Conservation (phyloP, 495 filamentous ascomycete species). For the Aspergillus homomorphus region DNA sequence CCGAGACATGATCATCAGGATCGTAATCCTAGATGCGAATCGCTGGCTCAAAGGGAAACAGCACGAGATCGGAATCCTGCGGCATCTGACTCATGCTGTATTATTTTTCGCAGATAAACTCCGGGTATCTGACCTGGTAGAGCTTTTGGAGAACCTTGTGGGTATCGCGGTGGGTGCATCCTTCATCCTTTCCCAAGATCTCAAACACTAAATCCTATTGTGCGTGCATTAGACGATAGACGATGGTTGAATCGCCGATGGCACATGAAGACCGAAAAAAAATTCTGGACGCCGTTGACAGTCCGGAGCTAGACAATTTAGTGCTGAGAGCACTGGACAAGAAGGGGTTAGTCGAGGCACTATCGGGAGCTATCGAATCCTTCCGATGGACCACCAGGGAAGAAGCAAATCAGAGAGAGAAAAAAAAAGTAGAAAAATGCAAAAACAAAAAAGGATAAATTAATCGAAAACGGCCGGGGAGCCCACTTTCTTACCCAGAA, state of each 20-base stretch:
- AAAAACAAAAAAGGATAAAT: too few relatives aligned
- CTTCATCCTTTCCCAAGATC: background rate
- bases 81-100: too few relatives aligned
- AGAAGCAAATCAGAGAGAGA: background rate
- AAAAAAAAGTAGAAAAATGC: too few relatives aligned
- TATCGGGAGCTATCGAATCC: background rate
- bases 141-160: too few relatives aligned
- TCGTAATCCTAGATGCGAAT: too few relatives aligned
- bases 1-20: too few relatives aligned
- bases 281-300: background rate
- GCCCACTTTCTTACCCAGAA: background rate
- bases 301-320: background rate
- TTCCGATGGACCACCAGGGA: background rate
- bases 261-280: background rate
- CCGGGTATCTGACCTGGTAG: too few relatives aligned
- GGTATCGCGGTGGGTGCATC: too few relatives aligned
- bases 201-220: background rate
- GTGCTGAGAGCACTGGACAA: background rate
- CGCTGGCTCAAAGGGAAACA: too few relatives aligned
- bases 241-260: background rate
- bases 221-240: background rate
- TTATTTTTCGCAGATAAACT: too few relatives aligned
- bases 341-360: background rate
- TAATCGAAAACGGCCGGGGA: background rate
- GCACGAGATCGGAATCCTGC: too few relatives aligned